A percentile compares a stretch with the other conserved stretches of the same genome.
Evolutionary conservation across 2,329 filamentous ascomycete species (phyloP).

Genomic region (Phaeosphaeria sp.): DNA sequence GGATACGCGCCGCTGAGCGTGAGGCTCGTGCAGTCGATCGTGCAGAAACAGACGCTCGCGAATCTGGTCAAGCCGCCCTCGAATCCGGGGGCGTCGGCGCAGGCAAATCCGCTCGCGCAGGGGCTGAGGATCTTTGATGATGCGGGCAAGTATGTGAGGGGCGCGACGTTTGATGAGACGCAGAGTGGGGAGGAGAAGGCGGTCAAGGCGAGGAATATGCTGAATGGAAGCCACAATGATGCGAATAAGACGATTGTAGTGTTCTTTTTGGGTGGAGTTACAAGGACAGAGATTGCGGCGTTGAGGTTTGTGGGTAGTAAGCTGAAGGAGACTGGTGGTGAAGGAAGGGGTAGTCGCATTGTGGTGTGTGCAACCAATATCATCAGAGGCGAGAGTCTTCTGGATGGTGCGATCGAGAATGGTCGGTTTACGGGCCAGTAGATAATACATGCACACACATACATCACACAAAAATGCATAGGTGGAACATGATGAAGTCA

Average conservation of each 20-base stretch:
- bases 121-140: constrained; percentile 97
- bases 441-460: background rate
- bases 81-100: constrained; percentile 41
- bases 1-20: constrained; percentile 94
- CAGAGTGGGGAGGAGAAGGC: constrained; percentile 95
- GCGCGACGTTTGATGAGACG: constrained; percentile 87
- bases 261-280: constrained; percentile 98
- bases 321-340: constrained; percentile 70
- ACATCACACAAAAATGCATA: background rate
- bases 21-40: constrained; percentile 86
- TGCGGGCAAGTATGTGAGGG: constrained; percentile 82
- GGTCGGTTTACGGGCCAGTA: constrained; percentile 43
- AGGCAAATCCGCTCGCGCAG: constrained; percentile 67
- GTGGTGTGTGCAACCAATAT: constrained; percentile 93
- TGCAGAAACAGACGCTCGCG: constrained; percentile 85
- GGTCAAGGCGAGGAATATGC: constrained; percentile 80
- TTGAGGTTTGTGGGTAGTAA: constrained; percentile 87
- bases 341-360: constrained; percentile 74
- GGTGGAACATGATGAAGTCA: background rate
- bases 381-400: constrained; percentile 86
- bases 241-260: constrained; percentile 83
- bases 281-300: constrained; percentile 94
- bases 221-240: constrained; percentile 68
- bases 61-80: constrained; percentile 63
- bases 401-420: constrained; percentile 83